A percentile compares a stretch with the other conserved stretches of the same genome.
Conservation (phyloP, 495 filamentous ascomycete genomes). For the Daldinia decipiens region DNA sequence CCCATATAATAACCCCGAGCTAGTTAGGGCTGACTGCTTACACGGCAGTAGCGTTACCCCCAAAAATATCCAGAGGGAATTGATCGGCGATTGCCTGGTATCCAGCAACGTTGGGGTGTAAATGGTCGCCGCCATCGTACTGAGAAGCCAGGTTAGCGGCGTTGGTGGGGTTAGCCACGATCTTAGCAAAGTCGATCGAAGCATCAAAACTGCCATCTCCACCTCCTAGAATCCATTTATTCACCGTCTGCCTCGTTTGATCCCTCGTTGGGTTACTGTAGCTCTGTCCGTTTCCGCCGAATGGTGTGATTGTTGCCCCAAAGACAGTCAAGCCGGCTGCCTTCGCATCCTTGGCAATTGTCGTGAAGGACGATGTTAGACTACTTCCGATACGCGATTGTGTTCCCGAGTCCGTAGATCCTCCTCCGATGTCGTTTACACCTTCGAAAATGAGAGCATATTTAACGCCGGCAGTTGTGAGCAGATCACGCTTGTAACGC, state of each 20-base stretch:
- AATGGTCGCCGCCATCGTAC: slow-evolving; percentile 74
- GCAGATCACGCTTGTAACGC: slow-evolving; percentile 72
- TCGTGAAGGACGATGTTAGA: slow-evolving; percentile 66
- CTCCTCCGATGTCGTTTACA: slow-evolving; percentile 74
- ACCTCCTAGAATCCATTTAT: slow-evolving; percentile 68
- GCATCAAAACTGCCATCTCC: slow-evolving; percentile 65
- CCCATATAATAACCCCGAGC: neutral
- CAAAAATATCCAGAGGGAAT: slow-evolving; percentile 69
- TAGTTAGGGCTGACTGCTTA: neutral
- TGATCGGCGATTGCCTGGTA: slow-evolving; percentile 70
- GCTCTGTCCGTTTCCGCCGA: slow-evolving; percentile 58
- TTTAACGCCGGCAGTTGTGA: slow-evolving; percentile 64
- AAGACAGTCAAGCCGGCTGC: slow-evolving; percentile 66
- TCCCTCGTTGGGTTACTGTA: slow-evolving; percentile 69
- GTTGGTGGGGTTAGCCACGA: slow-evolving; percentile 63
- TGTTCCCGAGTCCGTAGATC: slow-evolving; percentile 54
- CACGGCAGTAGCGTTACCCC: slow-evolving; percentile 33
- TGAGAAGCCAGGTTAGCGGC: slow-evolving; percentile 55
- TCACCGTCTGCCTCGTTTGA: slow-evolving; percentile 66
- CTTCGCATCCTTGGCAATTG: slow-evolving; percentile 68
- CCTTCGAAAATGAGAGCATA: slow-evolving; percentile 78
- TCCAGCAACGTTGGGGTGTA: slow-evolving; percentile 75
- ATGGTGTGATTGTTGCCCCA: slow-evolving; percentile 76
- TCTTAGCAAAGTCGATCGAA: slow-evolving; percentile 70
- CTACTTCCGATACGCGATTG: slow-evolving; percentile 62